Evolutionary conservation across 192 early-diverging fungal species (phyloP), one percentile per base, ranked within the genome.

Genomic region (Backusella tuberculispora): DNA sequence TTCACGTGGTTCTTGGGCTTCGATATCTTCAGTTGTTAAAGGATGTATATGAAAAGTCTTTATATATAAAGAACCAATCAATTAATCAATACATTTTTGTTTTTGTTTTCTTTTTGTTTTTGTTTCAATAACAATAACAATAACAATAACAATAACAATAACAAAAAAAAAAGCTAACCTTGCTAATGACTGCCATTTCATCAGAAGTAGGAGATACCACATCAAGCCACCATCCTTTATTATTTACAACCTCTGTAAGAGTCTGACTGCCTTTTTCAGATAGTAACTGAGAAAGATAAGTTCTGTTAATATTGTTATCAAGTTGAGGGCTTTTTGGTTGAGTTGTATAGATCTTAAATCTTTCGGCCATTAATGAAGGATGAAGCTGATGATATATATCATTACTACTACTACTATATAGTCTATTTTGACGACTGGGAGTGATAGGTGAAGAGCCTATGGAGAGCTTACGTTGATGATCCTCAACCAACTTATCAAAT

Each of bases 21-120:
- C 83, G 63, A 99, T 96, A 78, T 99, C 98, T 84, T 99, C 95
- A 19, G 87, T 76, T 5, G 93, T 94, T 42, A 95, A 83, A 13
- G 93, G 93, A 83, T 96, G 93, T 47, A 95, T 82, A 13, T 83
- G 84, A 79, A 96, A 91, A 13, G 90, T 77, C 73, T 90, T 75
- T 46, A 44, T 15, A 34, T 0, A n/a, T 10, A 24, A 47, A 12
- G 42, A 56, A 19, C 0, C 46, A 45, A n/a, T 7, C 56, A 37
- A 48, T 14, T 34, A 26, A 68, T 29, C 41, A 26, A 21, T 44
- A 8, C 29, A n/a, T 53, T 38, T n/a, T n/a, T n/a, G n/a, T n/a
- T n/a, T n/a, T n/a, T n/a, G n/a, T n/a, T n/a, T n/a, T n/a, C n/a
- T n/a, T n/a, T n/a, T n/a, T n/a, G n/a, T n/a, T n/a, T n/a, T n/a